These are phyloP conservation scores for Coemansia guatemalensis DNA, from an alignment of 192 early-diverging fungal genomes.

Conservation along the genomic window DNA sequence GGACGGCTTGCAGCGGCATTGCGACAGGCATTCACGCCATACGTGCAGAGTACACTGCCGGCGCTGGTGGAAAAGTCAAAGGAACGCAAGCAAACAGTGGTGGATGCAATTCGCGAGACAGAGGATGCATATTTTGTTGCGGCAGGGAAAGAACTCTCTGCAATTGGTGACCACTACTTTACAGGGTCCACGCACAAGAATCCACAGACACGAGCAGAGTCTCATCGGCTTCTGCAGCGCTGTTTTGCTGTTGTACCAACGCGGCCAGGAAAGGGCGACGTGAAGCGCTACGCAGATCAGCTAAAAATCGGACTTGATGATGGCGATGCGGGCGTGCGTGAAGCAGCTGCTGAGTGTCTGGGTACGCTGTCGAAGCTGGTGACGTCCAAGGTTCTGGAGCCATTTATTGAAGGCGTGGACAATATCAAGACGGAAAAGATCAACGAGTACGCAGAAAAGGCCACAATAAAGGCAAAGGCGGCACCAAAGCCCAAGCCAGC, in stretches of 20 bases:
- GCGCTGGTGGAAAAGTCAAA: slow-evolving; percentile 91
- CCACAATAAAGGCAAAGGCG: slow-evolving; percentile 73
- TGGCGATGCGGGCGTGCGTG: slow-evolving; percentile 77
- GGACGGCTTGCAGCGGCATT: slow-evolving; percentile 79
- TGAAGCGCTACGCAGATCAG: slow-evolving; percentile 77
- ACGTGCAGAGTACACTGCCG: slow-evolving; percentile 62
- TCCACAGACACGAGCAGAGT: slow-evolving; percentile 83
- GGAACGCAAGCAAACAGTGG: slow-evolving; percentile 88
- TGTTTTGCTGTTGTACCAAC: slow-evolving; percentile 71
- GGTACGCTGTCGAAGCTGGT: slow-evolving; percentile 90
- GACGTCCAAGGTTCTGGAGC: slow-evolving; percentile 71
- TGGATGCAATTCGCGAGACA: slow-evolving; percentile 78
- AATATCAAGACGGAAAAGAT: slow-evolving; percentile 87
- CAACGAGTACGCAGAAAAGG: slow-evolving; percentile 84
- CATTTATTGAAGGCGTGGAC: slow-evolving; percentile 82
- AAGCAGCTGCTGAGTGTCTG: slow-evolving; percentile 78
- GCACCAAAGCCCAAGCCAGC: slow-evolving; percentile 47
- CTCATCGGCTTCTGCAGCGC: slow-evolving; percentile 70
- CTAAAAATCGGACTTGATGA: slow-evolving; percentile 82
- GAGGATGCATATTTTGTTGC: slow-evolving; percentile 81
- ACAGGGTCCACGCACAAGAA: slow-evolving; percentile 82
- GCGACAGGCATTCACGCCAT: slow-evolving; percentile 76
- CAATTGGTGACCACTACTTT: slow-evolving; percentile 77
- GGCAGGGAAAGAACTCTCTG: slow-evolving; percentile 52
- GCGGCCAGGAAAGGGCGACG: slow-evolving; percentile 73